Base-by-base conservation (phyloP, 257 asterid species). In the Nicotiana undulata region DNA sequence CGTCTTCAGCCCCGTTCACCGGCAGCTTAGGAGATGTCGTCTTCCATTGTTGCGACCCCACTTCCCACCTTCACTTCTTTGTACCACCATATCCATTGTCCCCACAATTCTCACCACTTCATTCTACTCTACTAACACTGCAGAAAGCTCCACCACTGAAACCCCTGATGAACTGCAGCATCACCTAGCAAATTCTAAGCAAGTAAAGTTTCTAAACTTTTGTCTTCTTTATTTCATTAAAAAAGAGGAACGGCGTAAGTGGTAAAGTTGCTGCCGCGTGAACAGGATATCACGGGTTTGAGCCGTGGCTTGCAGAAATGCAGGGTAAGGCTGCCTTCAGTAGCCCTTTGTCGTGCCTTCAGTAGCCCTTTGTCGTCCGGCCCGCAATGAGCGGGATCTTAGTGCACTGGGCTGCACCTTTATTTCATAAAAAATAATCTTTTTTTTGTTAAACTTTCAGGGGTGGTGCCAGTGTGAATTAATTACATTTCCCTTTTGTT, bases 161-260 rank as follows among this genome's bases (percentile, higher is more conserved):
- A 82, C 83, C 61, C 82, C 64, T 60, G 60, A 56, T 5, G 90
- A 84, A 3, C 17, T 74, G 63, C 79, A 74, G 3, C 84, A 87
- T 24, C 70, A 87, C 66, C 85, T 87, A 60, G 84, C 87, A 4
- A 88, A 86, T 83, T 64, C 82, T 63, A 79, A 79, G 28, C 93
- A 90, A 83, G 94, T 89, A 81, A 80, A 12, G 60, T 55, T 81
- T 53, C 52, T 17, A 29, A 61, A 12, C 63, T 59, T 59, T 26
- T 68, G 5, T 22, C 26, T n/a, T 44, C 63, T 26, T 74, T 67
- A 22, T 53, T 63, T 70, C 51, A 51, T 0, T 13, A 13, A 56
- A 56, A 56, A 18, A 56, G n/a, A n/a, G n/a, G n/a, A n/a, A n/a
- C n/a, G n/a, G n/a, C n/a, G n/a, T n/a, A n/a, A n/a, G n/a, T n/a